These are phyloP conservation scores for Metschnikowia koreensis DNA, from an alignment of 805 yeast genomes.

Conservation along the genomic window DNA sequence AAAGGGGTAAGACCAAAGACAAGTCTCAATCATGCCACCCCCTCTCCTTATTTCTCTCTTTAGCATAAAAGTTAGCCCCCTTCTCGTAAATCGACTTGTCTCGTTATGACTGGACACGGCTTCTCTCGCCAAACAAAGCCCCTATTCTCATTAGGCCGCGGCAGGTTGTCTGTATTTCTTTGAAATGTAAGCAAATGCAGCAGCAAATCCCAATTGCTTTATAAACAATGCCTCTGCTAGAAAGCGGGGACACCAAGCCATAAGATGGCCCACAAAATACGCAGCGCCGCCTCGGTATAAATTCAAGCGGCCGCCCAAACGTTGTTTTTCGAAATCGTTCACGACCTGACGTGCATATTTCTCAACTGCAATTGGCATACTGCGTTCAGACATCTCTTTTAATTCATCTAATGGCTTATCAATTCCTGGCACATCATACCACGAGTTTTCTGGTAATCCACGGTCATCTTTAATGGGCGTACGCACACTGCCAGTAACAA, in stretches of 20 bases:
- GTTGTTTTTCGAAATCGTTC: constrained; percentile 41
- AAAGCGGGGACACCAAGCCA: constrained; percentile 45
- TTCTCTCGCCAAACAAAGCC: too few species aligned
- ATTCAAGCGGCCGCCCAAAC: constrained; percentile 42
- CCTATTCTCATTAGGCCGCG: background rate
- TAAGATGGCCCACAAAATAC: constrained; percentile 30
- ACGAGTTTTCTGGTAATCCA: constrained; percentile 51
- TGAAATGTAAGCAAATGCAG: constrained; percentile 24
- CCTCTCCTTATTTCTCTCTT: too few species aligned
- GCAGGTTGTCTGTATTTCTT: constrained; percentile 17
- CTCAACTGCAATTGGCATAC: constrained; percentile 57
- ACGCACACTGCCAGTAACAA: constrained; percentile 72
- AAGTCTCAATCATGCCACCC: background rate
- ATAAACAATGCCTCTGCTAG: constrained; percentile 40
- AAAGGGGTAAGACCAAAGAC: too few species aligned
- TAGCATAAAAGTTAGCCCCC: too few species aligned
- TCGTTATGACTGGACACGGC: too few species aligned
- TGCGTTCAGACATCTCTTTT: constrained; percentile 55
- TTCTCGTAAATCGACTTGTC: too few species aligned
- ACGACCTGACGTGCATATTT: constrained; percentile 54
- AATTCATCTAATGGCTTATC: constrained; percentile 47
- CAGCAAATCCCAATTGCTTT: constrained; percentile 30
- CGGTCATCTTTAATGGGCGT: constrained; percentile 68
- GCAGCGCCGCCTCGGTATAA: constrained; percentile 56
- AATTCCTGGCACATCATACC: constrained; percentile 52